Percentiles rank a stretch among this genome's conserved stretches.
Conservation (phyloP, 306 rosid genomes). For the Malus fusca region DNA sequence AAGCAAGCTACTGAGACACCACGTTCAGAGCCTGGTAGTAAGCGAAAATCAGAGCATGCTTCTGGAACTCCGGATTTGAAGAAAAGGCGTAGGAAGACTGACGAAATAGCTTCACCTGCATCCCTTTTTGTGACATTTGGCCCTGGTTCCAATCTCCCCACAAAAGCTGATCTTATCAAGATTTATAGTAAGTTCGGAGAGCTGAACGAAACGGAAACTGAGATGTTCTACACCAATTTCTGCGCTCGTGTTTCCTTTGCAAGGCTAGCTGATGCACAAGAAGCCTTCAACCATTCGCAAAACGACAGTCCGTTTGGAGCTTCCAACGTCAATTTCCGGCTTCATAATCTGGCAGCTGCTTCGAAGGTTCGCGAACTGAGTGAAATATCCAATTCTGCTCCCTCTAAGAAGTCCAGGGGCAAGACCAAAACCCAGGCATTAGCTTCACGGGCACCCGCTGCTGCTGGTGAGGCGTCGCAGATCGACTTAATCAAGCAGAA, state of each 20-base stretch:
- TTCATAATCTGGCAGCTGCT: slow-evolving; percentile 21
- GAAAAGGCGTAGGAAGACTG: slow-evolving; percentile 15
- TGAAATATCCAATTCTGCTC: slow-evolving; percentile 25
- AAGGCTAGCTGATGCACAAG: slow-evolving; percentile 40
- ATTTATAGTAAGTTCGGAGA: slow-evolving; percentile 50
- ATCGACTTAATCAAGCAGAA: slow-evolving; percentile 35
- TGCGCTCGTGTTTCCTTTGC: slow-evolving; percentile 59
- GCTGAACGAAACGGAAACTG: slow-evolving; percentile 51
- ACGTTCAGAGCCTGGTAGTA: too few relatives aligned
- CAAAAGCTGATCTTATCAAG: slow-evolving; percentile 50
- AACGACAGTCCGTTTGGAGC: slow-evolving; percentile 45
- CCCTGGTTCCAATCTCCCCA: slow-evolving; percentile 52
- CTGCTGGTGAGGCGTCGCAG: slow-evolving; percentile 23
- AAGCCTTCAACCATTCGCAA: slow-evolving; percentile 42
- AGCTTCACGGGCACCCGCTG: slow-evolving; percentile 19
- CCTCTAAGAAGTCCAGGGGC: slow-evolving; percentile 18
- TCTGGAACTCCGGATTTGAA: slow-evolving; percentile 1
- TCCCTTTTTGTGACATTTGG: slow-evolving; percentile 45
- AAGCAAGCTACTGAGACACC: background rate
- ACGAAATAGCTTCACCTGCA: slow-evolving; percentile 24
- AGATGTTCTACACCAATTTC: slow-evolving; percentile 35
- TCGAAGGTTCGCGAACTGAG: slow-evolving; percentile 36
- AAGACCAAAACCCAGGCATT: slow-evolving; percentile 18
- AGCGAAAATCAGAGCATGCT: background rate
- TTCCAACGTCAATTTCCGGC: slow-evolving; percentile 36